Evolutionary conservation across 306 rosid species (phyloP), one percentile per base, ranked within the genome.

Genomic region (Boehmeria nivea): DNA sequence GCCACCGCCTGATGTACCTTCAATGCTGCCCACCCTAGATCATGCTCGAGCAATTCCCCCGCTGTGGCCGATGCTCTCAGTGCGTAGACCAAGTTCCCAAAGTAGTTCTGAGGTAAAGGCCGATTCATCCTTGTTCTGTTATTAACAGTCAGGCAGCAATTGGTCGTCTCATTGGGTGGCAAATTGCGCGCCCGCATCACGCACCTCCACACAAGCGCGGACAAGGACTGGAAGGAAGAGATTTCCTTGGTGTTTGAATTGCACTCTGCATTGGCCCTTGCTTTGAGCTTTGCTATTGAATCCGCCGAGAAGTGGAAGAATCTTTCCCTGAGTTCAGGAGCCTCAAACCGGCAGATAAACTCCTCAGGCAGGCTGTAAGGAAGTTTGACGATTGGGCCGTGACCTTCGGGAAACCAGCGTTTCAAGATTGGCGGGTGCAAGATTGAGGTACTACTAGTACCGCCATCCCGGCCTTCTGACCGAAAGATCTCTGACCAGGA

Each of bases 291-390:
- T 0, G 81, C 74, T 4, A 81, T 55, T 0, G 74, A 65, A 31
- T 78, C 74, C 0, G 76, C 51, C 5, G 83, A 24, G 25, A 81
- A 78, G n/a, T 69, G 85, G 60, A 81, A 81, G 23, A 84, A 8
- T 40, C 79, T 76, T 48, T 70, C 83, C 24, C 74, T 57, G 0
- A 84, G 45, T 1, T 20, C 3, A 0, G 85, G 74, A 5, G 68
- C 28, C 37, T 70, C 77, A 31, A 6, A 65, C 52, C 76, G 71
- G 23, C 36, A 9, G 4, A 73, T 39, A 26, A 78, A 73, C 51
- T 81, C 74, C 12, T 73, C 68, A 0, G 57, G 64, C 19, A 67
- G 61, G 28, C 68, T 63, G 76, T 60, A 78, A 0, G 85, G 88
- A 51, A 84, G 83, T n/a, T 65, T 59, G 3, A 75, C 20, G 13